Percentiles rank a stretch among this genome's conserved stretches.
phyloP scores from a whole-genome alignment of 345 rosid genomes.

The Populus pruinosa region DNA sequence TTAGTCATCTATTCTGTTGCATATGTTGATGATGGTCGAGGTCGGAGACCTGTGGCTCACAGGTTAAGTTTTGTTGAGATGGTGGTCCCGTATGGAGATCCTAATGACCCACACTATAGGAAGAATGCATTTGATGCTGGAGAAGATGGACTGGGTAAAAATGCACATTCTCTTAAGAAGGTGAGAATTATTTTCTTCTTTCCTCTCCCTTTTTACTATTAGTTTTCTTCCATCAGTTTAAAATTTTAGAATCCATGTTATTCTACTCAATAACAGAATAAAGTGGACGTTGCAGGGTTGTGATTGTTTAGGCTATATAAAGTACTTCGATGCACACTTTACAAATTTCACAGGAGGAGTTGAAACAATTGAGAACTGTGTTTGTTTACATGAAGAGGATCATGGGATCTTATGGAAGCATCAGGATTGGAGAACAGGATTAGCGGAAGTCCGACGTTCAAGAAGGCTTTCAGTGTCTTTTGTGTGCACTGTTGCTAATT shows the following conservation, averaged over 20 bases:
- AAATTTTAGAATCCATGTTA: not conserved
- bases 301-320: constrained; percentile 86
- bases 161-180: constrained; percentile 90
- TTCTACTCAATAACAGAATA: not conserved
- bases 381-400: constrained; percentile 93
- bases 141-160: constrained; percentile 93
- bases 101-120: constrained; percentile 89
- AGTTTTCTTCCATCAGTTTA: not conserved
- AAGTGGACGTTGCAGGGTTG: constrained; percentile 51
- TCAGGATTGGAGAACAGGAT: constrained; percentile 98
- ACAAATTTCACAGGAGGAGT: constrained; percentile 88
- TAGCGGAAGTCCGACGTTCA: constrained; percentile 91
- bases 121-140: constrained; percentile 98
- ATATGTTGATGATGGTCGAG: constrained; percentile 83
- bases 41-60: constrained; percentile 87
- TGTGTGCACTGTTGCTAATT: constrained; percentile 86
- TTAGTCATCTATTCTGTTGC: constrained; percentile 86
- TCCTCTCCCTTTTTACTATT: not conserved
- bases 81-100: constrained; percentile 98
- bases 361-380: constrained; percentile 89
- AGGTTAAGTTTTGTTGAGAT: constrained; percentile 91
- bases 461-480: constrained; percentile 85
- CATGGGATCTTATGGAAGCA: constrained; percentile 94
- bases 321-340: constrained; percentile 90
- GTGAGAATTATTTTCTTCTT: constrained; percentile 22